Conservation (phyloP, 2,329 filamentous ascomycete genomes). For the Alternaria dauci region DNA sequence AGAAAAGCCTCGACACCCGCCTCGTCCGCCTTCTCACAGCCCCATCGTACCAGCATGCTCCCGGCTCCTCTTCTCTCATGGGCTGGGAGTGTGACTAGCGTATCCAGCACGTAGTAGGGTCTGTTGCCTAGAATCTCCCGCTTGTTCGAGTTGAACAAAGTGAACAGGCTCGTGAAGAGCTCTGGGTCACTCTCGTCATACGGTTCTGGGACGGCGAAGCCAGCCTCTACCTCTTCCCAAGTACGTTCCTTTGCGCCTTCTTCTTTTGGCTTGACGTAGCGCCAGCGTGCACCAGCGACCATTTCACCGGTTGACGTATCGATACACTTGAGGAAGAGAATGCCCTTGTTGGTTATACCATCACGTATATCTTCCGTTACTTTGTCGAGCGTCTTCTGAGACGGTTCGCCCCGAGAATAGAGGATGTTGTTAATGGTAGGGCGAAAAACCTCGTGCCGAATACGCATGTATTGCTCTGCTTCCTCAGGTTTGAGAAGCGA, state of each 20-base stretch:
- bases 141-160: slow-evolving; percentile 36
- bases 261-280: slow-evolving; percentile 30
- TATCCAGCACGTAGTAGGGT: slow-evolving; percentile 42
- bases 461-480: slow-evolving; percentile 40
- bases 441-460: slow-evolving; percentile 44
- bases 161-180: slow-evolving; percentile 31
- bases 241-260: slow-evolving; percentile 28
- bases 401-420: slow-evolving; percentile 41
- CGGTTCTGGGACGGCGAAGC: slow-evolving; percentile 29
- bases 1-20: slow-evolving; percentile 43
- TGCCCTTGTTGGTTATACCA: slow-evolving; percentile 35
- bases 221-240: slow-evolving; percentile 41
- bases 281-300: slow-evolving; percentile 44
- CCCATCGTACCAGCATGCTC: slow-evolving; percentile 44
- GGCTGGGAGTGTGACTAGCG: slow-evolving; percentile 40
- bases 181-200: slow-evolving; percentile 41
- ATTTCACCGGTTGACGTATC: slow-evolving; percentile 37
- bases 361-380: slow-evolving; percentile 34
- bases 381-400: slow-evolving; percentile 32
- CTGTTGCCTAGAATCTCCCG: slow-evolving; percentile 32
- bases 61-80: slow-evolving; percentile 47
- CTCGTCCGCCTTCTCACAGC: slow-evolving; percentile 43
- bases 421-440: slow-evolving; percentile 46
- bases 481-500: slow-evolving; percentile 39
- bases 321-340: slow-evolving; percentile 42